Evolutionary conservation across 441 rosid species (phyloP), one percentile per base, ranked within the genome.

Genomic region (Eugenia klotzschiana): DNA sequence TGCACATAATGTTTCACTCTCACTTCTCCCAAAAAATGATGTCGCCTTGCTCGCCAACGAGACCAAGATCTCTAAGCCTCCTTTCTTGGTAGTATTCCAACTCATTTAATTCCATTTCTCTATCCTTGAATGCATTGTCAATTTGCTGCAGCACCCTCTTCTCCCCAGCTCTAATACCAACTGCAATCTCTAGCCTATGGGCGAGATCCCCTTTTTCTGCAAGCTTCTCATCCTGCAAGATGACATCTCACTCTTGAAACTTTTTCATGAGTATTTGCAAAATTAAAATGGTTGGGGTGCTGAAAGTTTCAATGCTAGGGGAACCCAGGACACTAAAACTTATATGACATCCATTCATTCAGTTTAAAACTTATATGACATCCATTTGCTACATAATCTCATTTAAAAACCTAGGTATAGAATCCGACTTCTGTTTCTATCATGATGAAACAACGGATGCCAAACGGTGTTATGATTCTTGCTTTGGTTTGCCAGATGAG

Each of bases 31-130:
- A 93, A 86, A 95, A 96, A 84, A 95, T 96, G 85, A 95, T 92
- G 1, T 95, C 97, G 29, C 98, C 99, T 91, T 94, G 95, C 88
- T 94, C 98, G 13, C 98, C 98, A 81, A 92, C 95, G 40, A 96
- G 93, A 82, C 99, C 99, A 79, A 94, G 97, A 72, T 92, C 97
- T 88, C 87, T 92, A 82, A 94, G 95, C 92, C 98, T 84, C 84
- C 98, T 92, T 88, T 94, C 96, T 85, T 95, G 97, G 92, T 94
- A 95, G 89, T 95, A 95, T 87, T 94, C 98, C 69, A 94, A 60
- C 86, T 91, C 92, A 51, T 91, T 92, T 84, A 94, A 86, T 83
- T 92, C 94, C 40, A 84, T 86, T 87, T 95, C 98, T 86, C 93
- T 92, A 53, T 90, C 92, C 89, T 89, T 87, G 86, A 96, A 93